Percentiles rank a stretch among this genome's conserved stretches.
Conservation (phyloP, 768 basidiomycete species). For the Kwoniella sp. region DNA sequence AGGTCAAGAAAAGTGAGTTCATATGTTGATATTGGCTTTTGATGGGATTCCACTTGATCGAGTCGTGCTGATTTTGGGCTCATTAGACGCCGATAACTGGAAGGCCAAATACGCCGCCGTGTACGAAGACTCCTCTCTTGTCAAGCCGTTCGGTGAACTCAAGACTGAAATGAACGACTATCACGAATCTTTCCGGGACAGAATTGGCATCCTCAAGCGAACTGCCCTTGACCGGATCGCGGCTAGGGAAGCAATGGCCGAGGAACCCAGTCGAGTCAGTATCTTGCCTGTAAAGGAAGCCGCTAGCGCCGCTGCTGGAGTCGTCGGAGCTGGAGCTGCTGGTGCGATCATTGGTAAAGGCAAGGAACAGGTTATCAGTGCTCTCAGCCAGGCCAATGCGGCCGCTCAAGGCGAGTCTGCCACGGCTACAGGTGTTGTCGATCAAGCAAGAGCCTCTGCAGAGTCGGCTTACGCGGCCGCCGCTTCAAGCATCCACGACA, state of each 20-base stretch:
- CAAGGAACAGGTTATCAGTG: constrained; percentile 49
- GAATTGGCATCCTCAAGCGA: constrained; percentile 35
- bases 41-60: too few species aligned
- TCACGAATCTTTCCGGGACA: constrained; percentile 41
- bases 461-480: constrained; percentile 27
- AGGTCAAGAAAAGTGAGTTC: constrained; percentile 20
- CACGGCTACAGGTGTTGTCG: constrained; percentile 24
- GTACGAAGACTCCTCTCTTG: constrained; percentile 12
- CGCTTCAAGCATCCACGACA: constrained; percentile 31
- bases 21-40: too few species aligned
- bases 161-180: constrained; percentile 44
- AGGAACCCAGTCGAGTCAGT: constrained; percentile 23
- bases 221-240: constrained; percentile 44
- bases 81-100: constrained; percentile 20
- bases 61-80: background rate
- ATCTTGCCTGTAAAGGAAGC: constrained; percentile 45
- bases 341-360: constrained; percentile 48
- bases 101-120: constrained; percentile 20
- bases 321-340: constrained; percentile 25
- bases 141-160: constrained; percentile 30
- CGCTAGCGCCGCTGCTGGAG: constrained; percentile 30
- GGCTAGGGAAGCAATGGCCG: constrained; percentile 35
- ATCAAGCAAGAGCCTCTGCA: constrained; percentile 25
- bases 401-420: constrained; percentile 20
- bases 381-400: constrained; percentile 37